Evolutionary conservation across 345 rosid species (phyloP), one percentile per base, ranked within the genome.

Genomic region (Linum trigynum): DNA sequence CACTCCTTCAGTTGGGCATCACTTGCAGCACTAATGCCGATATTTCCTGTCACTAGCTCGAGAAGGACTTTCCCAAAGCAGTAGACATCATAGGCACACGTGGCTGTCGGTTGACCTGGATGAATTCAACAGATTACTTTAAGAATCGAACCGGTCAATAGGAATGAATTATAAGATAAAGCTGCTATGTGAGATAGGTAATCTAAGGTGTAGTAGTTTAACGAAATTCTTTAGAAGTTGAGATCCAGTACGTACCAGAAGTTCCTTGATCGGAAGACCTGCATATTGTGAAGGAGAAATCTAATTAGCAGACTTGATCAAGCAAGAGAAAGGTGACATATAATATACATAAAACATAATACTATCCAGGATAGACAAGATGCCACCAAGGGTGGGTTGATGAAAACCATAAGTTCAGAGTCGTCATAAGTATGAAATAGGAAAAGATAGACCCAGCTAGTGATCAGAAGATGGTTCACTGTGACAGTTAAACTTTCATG

Each of bases 1-100:
- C 79, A 83, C 55, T 82, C 96, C 78, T 83, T 91, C 57, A 75
- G 69, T 56, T 82, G 77, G 40, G 82, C 70, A 16, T 91, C 91
- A 55, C 74, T 81, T 9, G 84, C 77, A 67, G 83, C 78, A 55
- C 97, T 87, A 5, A 87, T 84, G 41, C 96, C 98, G n/a, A 95
- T 78, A 75, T 82, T 95, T 15, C 99, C 99, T 0, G 99, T 95
- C 43, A 95, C 98, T 71, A 95, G 81, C 82, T 89, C 98, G 7
- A 95, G 91, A 65, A 95, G 76, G 55, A 95, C 98, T 80, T 89
- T 91, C 65, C 99, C 99, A 12, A 95, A 95, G 78, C 99, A 89
- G 81, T 84, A 87, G 55, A 91, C 92, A 61, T 95, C 99, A 38
- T 87, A 85, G 61, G 94, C 69, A 67, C 99, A 91, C 56, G 77